Percentiles rank a stretch among this genome's conserved stretches.
Conservation (phyloP, 169 alveolate species). For the Plasmodium blacklocki region DNA sequence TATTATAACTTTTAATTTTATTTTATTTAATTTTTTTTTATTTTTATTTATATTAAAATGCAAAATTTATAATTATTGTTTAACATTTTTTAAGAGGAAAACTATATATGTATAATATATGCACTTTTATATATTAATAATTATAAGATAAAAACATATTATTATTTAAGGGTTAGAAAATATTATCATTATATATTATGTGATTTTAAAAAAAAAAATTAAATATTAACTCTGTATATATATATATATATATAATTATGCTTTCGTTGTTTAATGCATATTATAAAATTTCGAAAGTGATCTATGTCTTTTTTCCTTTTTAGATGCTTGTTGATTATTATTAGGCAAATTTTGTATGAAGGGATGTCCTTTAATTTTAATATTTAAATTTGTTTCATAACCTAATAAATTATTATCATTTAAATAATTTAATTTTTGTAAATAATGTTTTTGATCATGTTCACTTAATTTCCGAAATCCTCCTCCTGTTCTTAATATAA, state of each 20-base stretch:
- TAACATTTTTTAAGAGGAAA: too few relatives aligned
- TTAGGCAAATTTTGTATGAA: conserved; percentile 36
- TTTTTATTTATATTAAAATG: too few relatives aligned
- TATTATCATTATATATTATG: too few relatives aligned
- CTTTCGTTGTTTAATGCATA: conserved; percentile 48
- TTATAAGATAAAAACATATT: too few relatives aligned
- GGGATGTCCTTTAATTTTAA: conserved; percentile 72
- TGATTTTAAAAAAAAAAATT: not conserved
- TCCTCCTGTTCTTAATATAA: conserved; percentile 65
- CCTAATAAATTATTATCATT: conserved; percentile 72
- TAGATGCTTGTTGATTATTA: conserved; percentile 16
- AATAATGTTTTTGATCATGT: conserved; percentile 52
- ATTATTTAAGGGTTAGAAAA: too few relatives aligned
- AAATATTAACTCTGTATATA: not conserved
- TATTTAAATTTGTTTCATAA: conserved; percentile 66
- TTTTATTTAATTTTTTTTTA: too few relatives aligned
- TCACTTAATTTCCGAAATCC: conserved; percentile 69
- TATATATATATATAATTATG: too few relatives aligned
- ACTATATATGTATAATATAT: too few relatives aligned
- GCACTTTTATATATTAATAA: too few relatives aligned
- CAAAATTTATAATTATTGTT: too few relatives aligned
- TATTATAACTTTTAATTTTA: too few relatives aligned
- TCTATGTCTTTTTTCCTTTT: conserved; percentile 75
- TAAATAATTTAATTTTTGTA: conserved; percentile 66
- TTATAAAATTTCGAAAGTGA: conserved; percentile 71